phyloP scores from a whole-genome alignment of 2,329 filamentous ascomycete species.

The Pseudogymnoascus sp. region DNA sequence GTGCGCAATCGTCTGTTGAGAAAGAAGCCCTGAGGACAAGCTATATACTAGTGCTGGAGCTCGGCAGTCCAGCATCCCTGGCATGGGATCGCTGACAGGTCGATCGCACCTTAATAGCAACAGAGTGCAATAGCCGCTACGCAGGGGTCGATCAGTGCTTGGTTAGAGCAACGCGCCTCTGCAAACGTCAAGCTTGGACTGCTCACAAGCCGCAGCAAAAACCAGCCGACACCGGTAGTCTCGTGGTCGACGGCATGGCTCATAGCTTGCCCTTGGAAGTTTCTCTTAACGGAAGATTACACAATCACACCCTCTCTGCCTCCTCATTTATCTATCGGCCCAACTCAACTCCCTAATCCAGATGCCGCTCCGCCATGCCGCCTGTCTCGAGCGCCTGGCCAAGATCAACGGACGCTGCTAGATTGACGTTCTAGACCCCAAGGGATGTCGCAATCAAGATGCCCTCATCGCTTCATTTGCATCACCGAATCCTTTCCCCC shows the following conservation, averaged over 20 bases:
- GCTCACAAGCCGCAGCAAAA: background rate
- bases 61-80: background rate
- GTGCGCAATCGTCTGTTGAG: background rate
- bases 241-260: background rate
- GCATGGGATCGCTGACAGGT: background rate
- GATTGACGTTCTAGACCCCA: background rate
- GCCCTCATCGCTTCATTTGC: background rate
- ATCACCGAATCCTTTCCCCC: background rate
- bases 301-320: background rate
- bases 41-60: background rate
- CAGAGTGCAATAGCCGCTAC: background rate
- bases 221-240: background rate
- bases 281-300: background rate
- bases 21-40: background rate
- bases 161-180: background rate
- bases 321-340: background rate
- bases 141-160: conserved; percentile 1
- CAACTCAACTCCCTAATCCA: background rate
- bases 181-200: background rate
- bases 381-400: background rate
- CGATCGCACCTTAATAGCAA: background rate
- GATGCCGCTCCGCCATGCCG: background rate
- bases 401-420: background rate
- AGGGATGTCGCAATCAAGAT: background rate
- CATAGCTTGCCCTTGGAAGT: background rate